Evolutionary conservation across 2,329 filamentous ascomycete species (phyloP), one percentile per base, ranked within the genome.

Genomic region (Colletotrichum graminicola): DNA sequence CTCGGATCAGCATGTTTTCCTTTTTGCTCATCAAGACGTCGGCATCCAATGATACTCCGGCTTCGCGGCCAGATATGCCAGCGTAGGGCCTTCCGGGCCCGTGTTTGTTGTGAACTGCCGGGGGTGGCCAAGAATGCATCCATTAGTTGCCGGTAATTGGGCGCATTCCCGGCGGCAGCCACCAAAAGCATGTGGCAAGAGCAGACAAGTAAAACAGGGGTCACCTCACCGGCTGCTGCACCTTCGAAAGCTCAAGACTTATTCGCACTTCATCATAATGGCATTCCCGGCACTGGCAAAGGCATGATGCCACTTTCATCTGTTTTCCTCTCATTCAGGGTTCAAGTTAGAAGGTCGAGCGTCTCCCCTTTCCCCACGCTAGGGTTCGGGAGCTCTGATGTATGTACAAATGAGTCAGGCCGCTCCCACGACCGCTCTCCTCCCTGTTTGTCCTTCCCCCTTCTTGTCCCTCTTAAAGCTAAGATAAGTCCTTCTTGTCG

Each of bases 391-490:
- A 62, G 63, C 64, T 66, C 64, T 68, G 64, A 71, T 59, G 55
- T 71, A 71, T 71, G 64, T 71, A 71, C 68, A 71, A 52, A 41
- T 54, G 64, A 62, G 68, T 54, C 68, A 67, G 43, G 43, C 45
- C 52, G 68, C 64, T 62, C 57, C 57, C 51, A 47, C 36, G 64
- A 67, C 57, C 36, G 51, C 39, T 63, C 64, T 57, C 45, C 52
- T 63, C 64, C 57, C 57, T 59, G n/a, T 59, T 54, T 47, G 39
- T 54, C 59, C 18, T 67, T 39, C 26, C 64, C 59, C 51, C 55
- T 12, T 54, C 12, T 47, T 12, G 5, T 23, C 21, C 18, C 8
- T 10, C 32, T 41, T 43, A 59, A 43, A 39, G 64, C 29, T 23
- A 21, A 39, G 64, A n/a, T 23, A 14, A 29, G 41, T 23, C 21